Evolutionary conservation across 1,139 yeast genomes (phyloP).

Genomic region (Pichia terricola): DNA sequence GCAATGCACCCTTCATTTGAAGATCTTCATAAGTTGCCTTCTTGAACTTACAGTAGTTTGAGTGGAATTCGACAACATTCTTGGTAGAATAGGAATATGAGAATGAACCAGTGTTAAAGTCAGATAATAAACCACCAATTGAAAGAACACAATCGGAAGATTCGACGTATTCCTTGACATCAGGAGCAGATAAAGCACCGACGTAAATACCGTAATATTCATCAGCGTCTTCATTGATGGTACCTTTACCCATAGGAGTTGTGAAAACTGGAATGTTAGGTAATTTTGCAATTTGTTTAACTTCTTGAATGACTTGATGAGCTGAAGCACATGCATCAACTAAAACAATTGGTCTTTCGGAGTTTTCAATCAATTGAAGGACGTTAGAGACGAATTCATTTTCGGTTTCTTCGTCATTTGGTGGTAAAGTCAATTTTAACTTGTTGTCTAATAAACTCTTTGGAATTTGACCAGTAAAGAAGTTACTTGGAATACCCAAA

Average conservation of each 20-base stretch:
- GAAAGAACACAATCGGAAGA: conserved; percentile 67
- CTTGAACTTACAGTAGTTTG: conserved; percentile 74
- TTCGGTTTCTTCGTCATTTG: conserved; percentile 64
- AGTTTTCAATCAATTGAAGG: conserved; percentile 40
- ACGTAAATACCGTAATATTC: conserved; percentile 83
- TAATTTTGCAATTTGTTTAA: conserved; percentile 48
- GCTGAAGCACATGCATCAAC: conserved; percentile 86
- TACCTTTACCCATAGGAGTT: conserved; percentile 88
- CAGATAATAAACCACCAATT: conserved; percentile 76
- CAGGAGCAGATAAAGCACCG: conserved; percentile 70
- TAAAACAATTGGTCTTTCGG: conserved; percentile 63
- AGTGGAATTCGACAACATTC: conserved; percentile 80
- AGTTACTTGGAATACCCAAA: conserved; percentile 74
- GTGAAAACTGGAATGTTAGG: conserved; percentile 80
- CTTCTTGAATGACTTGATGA: conserved; percentile 59
- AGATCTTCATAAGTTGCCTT: conserved; percentile 71
- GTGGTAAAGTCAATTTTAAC: conserved; percentile 49
- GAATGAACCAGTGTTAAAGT: conserved; percentile 86
- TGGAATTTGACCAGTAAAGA: conserved; percentile 57
- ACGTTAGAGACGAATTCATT: conserved; percentile 58
- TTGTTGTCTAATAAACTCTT: conserved; percentile 34
- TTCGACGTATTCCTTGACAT: conserved; percentile 69
- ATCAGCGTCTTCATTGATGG: conserved; percentile 62
- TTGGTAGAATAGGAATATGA: conserved; percentile 72
- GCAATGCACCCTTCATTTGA: conserved; percentile 64